A percentile compares a stretch with the other conserved stretches of the same genome.
Conservation (phyloP, 2,329 filamentous ascomycete species). For the Talaromyces funiculosus region DNA sequence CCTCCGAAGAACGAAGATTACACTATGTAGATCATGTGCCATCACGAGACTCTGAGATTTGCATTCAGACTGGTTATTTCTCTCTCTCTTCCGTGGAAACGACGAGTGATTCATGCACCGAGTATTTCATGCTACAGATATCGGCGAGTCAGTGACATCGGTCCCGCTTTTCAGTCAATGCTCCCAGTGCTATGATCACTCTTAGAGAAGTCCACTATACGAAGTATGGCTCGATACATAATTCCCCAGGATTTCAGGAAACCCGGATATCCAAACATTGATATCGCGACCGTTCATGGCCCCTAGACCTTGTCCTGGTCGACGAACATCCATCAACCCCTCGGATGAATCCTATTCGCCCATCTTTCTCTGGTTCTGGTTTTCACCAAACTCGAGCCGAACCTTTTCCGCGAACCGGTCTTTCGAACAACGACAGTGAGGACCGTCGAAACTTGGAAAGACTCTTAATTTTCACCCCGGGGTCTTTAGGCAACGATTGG, state of each 20-base stretch:
- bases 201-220: not conserved
- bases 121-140: not conserved
- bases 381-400: slow-evolving; percentile 11
- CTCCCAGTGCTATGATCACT: not conserved
- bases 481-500: slow-evolving; percentile 6
- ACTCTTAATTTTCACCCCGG: not conserved
- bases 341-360: not conserved
- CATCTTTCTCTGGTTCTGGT: slow-evolving; percentile 2
- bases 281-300: not conserved
- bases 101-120: not conserved
- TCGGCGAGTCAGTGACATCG: not conserved
- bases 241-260: not conserved
- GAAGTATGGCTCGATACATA: not conserved
- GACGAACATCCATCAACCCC: not conserved
- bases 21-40: not conserved
- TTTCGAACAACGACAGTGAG: not conserved
- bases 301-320: not conserved
- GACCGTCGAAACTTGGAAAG: not conserved
- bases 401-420: slow-evolving; percentile 10
- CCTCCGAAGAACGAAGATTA: not conserved
- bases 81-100: not conserved
- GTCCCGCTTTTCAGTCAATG: not conserved
- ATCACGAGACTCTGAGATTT: not conserved
- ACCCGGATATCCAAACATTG: not conserved
- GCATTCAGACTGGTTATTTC: not conserved